These are phyloP conservation scores for Leishmania aethiopica DNA, from an alignment of 208 protist species.

Conservation along the genomic window DNA sequence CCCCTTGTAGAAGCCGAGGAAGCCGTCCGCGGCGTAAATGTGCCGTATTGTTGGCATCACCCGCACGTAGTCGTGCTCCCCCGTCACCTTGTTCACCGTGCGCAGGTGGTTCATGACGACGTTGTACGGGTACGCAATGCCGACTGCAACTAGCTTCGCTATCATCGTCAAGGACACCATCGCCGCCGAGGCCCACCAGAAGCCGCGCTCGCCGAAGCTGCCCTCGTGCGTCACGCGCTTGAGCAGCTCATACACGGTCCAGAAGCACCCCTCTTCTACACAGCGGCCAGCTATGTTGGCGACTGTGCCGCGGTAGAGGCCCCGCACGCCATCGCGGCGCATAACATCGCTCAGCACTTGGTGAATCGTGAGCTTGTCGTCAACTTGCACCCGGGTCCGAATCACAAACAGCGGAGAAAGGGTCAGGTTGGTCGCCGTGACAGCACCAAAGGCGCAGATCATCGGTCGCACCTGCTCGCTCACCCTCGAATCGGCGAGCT, in stretches of 20 bases:
- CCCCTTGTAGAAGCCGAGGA: slow-evolving; percentile 92
- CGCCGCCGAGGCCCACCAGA: slow-evolving; percentile 61
- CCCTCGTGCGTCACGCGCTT: slow-evolving; percentile 78
- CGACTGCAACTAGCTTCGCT: slow-evolving; percentile 70
- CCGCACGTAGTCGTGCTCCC: slow-evolving; percentile 71
- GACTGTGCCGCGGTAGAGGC: slow-evolving; percentile 87
- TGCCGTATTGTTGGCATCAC: slow-evolving; percentile 70
- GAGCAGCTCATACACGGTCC: slow-evolving; percentile 87
- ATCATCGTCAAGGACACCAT: slow-evolving; percentile 85
- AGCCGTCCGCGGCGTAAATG: slow-evolving; percentile 73
- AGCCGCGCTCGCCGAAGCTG: slow-evolving; percentile 49
- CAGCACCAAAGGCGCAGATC: slow-evolving; percentile 74
- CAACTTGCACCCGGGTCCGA: slow-evolving; percentile 87
- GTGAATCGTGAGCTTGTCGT: slow-evolving; percentile 75
- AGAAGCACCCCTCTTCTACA: slow-evolving; percentile 89
- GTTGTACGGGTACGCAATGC: slow-evolving; percentile 91
- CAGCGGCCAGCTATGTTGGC: slow-evolving; percentile 86
- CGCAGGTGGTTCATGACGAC: slow-evolving; percentile 91
- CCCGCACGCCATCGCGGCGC: slow-evolving; percentile 65
- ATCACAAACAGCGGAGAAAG: slow-evolving; percentile 89
- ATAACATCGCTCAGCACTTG: slow-evolving; percentile 71
- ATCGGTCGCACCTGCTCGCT: slow-evolving; percentile 57
- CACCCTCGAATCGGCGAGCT: slow-evolving; percentile 49
- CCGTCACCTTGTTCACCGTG: slow-evolving; percentile 82
- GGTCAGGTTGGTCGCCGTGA: slow-evolving; percentile 71